Base-by-base conservation (phyloP, 768 basidiomycete genomes). In the Megacollybia marginata region DNA sequence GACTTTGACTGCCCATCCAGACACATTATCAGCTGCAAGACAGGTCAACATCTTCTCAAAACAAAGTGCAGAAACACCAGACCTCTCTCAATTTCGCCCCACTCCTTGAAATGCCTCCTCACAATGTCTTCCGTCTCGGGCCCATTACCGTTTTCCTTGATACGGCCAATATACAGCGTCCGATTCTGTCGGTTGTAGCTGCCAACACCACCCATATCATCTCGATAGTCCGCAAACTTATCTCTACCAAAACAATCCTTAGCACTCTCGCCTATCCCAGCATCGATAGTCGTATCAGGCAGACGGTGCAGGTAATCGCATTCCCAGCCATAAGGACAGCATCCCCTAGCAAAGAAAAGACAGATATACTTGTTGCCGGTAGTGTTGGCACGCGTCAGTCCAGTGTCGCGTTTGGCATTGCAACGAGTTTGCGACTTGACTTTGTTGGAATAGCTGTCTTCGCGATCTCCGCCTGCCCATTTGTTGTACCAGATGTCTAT, bases 171-270 rank as follows among this genome's bases (percentile, higher is more conserved):
- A 63, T 99, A 99, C 13, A 99, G 63, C 35, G 96, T 98, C 52
- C 95, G 72, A 64, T 99, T 99, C 65, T 92, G 87, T 35, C 94
- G 71, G 59, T 87, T 88, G 70, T 98, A 98, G 52, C 89, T 92
- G 11, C 96, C 96, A 31, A 98, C 95, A 68, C 96, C 96, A 58
- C 96, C 96, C 96, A 99, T 98, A 64, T 99, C 96, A 63, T 99
- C 96, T 52, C 95, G 74, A 67, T 99, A 99, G 66, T 96, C 93
- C 0, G 93, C 72, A 65, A 97, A 96, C 69, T 97, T 97, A 71
- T 96, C 93, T 43, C 96, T 75, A 0, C 91, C 92, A 62, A 99
- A 99, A 63, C 92, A 95, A 65, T 99, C 96, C 64, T 95, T 90
- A 7, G 93, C 91, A 42, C 83, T 84, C 68, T 98, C 95, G 1